These are phyloP conservation scores for Mucor velutinosus DNA, from an alignment of 371 early-diverging fungal species.

Conservation along the genomic window DNA sequence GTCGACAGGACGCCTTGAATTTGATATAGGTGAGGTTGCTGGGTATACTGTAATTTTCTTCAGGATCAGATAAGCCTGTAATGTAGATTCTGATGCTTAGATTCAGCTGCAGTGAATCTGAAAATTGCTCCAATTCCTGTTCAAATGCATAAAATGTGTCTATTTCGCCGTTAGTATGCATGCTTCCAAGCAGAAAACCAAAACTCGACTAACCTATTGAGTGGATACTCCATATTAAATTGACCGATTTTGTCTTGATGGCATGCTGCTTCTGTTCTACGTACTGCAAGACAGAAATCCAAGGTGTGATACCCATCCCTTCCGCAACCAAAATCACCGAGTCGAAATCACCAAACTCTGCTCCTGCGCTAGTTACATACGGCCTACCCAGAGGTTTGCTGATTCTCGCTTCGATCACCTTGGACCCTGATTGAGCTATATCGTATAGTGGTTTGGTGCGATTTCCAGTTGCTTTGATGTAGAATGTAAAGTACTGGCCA, in stretches of 20 bases:
- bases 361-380: conserved; percentile 7
- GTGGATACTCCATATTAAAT: conserved; percentile 33
- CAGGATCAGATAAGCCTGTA: conserved; percentile 19
- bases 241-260: conserved; percentile 17
- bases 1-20: neutral
- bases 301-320: conserved; percentile 50
- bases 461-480: conserved; percentile 32
- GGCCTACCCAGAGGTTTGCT: conserved; percentile 37
- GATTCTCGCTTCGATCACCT: conserved; percentile 15
- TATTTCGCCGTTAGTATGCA: neutral
- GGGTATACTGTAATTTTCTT: conserved; percentile 10
- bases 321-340: conserved; percentile 38
- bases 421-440: neutral
- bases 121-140: conserved; percentile 9
- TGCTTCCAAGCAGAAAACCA: neutral
- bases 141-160: conserved; percentile 30
- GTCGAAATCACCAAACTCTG: conserved; percentile 31
- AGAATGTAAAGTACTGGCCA: conserved; percentile 24
- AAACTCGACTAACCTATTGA: conserved; percentile 21
- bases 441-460: conserved; percentile 20
- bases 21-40: neutral
- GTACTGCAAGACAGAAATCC: conserved; percentile 40
- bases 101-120: neutral
- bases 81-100: conserved; percentile 10
- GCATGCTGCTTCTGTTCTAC: conserved; percentile 16